Percentiles rank a stretch among this genome's conserved stretches.
Conservation (phyloP, 1,284 basidiomycete genomes). For the Malassezia equina region DNA sequence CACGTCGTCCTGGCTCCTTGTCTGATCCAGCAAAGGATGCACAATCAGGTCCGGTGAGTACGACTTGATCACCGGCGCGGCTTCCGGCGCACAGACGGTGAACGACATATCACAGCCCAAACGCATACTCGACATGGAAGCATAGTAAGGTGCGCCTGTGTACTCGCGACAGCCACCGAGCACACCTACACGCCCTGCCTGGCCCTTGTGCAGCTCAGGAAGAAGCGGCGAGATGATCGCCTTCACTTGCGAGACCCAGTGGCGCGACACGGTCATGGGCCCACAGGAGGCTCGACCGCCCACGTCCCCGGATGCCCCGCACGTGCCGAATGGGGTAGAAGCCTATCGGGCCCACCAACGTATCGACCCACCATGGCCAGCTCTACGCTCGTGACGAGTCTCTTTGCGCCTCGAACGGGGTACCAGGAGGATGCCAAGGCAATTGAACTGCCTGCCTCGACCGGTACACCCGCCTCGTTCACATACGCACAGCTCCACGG, state of each 20-base stretch:
- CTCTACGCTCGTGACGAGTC: neutral
- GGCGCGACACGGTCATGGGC: neutral
- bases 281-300: neutral
- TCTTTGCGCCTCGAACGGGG: slow-evolving; percentile 3
- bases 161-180: slow-evolving; percentile 88
- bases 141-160: slow-evolving; percentile 82
- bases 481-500: slow-evolving; percentile 26
- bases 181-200: slow-evolving; percentile 88
- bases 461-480: slow-evolving; percentile 16
- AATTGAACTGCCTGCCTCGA: slow-evolving; percentile 6
- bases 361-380: neutral
- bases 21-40: slow-evolving; percentile 65
- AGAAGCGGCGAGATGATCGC: slow-evolving; percentile 73
- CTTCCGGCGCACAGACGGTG: slow-evolving; percentile 82
- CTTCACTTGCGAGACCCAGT: slow-evolving; percentile 51
- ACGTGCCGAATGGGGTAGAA: neutral
- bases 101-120: slow-evolving; percentile 81
- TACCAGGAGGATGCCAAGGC: slow-evolving; percentile 1
- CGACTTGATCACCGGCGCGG: slow-evolving; percentile 82
- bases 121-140: slow-evolving; percentile 30
- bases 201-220: slow-evolving; percentile 81
- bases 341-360: neutral
- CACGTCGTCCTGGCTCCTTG: slow-evolving; percentile 44
- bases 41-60: slow-evolving; percentile 91
- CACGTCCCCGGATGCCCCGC: neutral